phyloP scores from a whole-genome alignment of 2,329 filamentous ascomycete genomes.

The Fusarium verticillioides region DNA sequence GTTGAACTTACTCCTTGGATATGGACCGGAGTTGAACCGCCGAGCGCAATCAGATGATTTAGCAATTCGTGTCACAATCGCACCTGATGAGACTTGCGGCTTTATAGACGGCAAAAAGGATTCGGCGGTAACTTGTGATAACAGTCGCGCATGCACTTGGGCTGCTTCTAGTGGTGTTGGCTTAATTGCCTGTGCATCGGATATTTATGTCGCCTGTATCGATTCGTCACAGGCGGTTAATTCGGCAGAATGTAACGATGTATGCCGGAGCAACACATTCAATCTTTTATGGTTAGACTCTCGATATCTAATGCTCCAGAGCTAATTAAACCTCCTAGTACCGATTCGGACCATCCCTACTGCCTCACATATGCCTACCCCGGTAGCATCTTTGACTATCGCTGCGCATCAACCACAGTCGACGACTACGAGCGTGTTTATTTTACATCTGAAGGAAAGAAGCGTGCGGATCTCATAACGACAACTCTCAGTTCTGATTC shows the following conservation, averaged over 20 bases:
- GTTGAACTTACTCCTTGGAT: background rate
- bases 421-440: background rate
- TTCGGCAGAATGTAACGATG: background rate
- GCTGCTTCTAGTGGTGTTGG: background rate
- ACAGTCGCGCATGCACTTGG: background rate
- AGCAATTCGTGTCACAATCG: background rate
- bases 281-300: background rate
- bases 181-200: background rate
- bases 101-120: background rate
- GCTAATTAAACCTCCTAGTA: background rate
- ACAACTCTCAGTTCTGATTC: too few species aligned
- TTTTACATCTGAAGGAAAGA: background rate
- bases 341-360: background rate
- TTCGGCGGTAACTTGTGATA: background rate
- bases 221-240: background rate
- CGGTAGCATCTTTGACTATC: background rate
- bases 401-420: background rate
- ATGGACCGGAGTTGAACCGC: background rate
- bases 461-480: too few species aligned
- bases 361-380: background rate
- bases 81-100: background rate
- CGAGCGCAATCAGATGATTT: background rate
- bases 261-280: background rate
- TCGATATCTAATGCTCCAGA: fast-evolving
- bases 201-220: fast-evolving